Conservation (phyloP, 1,139 yeast genomes). For the Magnusiomyces sp. region DNA sequence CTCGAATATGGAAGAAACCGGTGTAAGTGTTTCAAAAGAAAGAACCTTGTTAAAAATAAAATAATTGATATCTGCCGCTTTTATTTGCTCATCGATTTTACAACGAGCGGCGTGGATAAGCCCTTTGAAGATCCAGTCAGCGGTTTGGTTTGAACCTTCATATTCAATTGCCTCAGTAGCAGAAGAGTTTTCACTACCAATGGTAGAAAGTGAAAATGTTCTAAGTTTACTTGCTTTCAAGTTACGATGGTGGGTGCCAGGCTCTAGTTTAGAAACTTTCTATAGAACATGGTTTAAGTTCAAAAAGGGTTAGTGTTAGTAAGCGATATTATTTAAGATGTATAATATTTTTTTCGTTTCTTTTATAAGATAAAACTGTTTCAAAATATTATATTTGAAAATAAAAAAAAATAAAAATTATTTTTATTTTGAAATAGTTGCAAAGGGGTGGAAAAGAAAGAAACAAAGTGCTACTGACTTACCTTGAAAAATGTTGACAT, state of each 20-base stretch:
- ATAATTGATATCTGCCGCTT: conserved; percentile 21
- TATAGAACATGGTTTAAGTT: background rate
- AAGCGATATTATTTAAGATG: conserved; percentile 10
- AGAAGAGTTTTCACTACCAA: conserved; percentile 11
- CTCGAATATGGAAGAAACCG: conserved; percentile 28
- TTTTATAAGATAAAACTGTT: conserved; percentile 17
- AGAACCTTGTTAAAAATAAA: conserved; percentile 27
- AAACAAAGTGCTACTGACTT: background rate
- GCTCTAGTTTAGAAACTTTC: background rate
- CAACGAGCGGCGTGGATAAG: conserved; percentile 19
- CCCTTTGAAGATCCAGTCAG: conserved; percentile 16
- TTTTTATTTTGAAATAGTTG: conserved; percentile 15
- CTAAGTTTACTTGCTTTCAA: conserved; percentile 12
- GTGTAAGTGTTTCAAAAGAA: conserved; percentile 24
- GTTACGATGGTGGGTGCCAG: background rate
- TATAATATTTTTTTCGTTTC: conserved; percentile 16
- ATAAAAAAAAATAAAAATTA: conserved; percentile 15
- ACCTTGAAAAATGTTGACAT: conserved; percentile 27
- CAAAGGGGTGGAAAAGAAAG: background rate
- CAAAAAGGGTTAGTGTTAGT: background rate
- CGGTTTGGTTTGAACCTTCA: conserved; percentile 7
- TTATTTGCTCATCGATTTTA: conserved; percentile 20
- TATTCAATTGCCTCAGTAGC: conserved; percentile 14
- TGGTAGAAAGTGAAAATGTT: conserved; percentile 11
- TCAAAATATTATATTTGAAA: conserved; percentile 1